These are phyloP conservation scores for Capsella bursapastoris DNA, from an alignment of 345 rosid species.

Conservation along the genomic window DNA sequence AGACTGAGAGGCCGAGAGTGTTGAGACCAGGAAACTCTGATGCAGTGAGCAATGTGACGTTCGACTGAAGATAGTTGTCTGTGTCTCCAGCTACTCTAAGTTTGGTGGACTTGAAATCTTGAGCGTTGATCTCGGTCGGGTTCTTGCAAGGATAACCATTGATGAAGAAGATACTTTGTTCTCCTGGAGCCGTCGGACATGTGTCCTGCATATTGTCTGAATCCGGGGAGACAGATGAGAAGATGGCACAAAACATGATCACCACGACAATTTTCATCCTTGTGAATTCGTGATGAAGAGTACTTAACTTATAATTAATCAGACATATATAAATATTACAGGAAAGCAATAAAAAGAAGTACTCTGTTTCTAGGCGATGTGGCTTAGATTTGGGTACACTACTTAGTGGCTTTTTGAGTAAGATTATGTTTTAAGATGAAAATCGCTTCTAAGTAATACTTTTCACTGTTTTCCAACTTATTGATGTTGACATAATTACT, in stretches of 20 bases:
- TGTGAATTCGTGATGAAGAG: slow-evolving; percentile 14
- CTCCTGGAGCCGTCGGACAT: slow-evolving; percentile 62
- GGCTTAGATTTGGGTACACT: slow-evolving; percentile 46
- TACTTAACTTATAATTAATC: background rate
- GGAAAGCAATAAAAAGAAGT: background rate
- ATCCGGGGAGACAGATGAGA: slow-evolving; percentile 47
- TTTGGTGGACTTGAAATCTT: slow-evolving; percentile 70
- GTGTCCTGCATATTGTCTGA: slow-evolving; percentile 61
- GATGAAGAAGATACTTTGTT: slow-evolving; percentile 49
- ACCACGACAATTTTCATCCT: slow-evolving; percentile 46
- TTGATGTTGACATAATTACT: slow-evolving; percentile 33
- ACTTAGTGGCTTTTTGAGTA: slow-evolving; percentile 39
- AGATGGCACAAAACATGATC: slow-evolving; percentile 37
- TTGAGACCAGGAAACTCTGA: slow-evolving; percentile 79
- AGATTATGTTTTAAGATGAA: slow-evolving; percentile 34
- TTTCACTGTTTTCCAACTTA: slow-evolving; percentile 22
- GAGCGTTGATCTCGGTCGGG: slow-evolving; percentile 50
- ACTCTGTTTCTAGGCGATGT: slow-evolving; percentile 28
- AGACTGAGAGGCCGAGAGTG: slow-evolving; percentile 77
- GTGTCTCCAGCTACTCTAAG: slow-evolving; percentile 62
- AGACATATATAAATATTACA: slow-evolving; percentile 1
- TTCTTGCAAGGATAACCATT: slow-evolving; percentile 85
- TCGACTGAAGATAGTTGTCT: slow-evolving; percentile 54
- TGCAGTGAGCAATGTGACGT: slow-evolving; percentile 57
- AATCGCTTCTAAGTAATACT: slow-evolving; percentile 38